Evolutionary conservation across 352 stramenopile genomes (phyloP), one percentile per base, ranked within the genome.

Genomic region (Elongisporangium senticosum): DNA sequence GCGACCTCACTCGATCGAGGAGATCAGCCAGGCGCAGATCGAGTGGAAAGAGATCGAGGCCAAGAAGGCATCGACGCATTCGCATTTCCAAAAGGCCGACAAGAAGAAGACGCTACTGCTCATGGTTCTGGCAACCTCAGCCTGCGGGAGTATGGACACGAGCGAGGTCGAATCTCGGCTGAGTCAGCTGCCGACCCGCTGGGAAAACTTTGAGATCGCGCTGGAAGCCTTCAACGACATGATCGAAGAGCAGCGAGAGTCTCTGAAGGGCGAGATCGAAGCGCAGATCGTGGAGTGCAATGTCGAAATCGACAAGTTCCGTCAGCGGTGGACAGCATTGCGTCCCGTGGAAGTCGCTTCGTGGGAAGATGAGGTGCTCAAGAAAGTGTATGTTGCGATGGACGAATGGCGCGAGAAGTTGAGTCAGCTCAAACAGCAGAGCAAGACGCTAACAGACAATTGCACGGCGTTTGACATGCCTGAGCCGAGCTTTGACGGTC

Each of bases 221-320:
- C 74, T 98, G 0, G 94, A 98, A 58, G 95, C 93, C 26, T 98
- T 98, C 62, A 96, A 97, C 55, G 91, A 97, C 53, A 97, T 98
- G 86, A 94, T 98, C 50, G 87, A 97, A 39, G 90, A 98, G 53
- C 90, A 98, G 52, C 90, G 96, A 1, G 87, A 97, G 58, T 91
- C 75, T 49, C 69, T 98, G 2, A 98, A 97, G 58, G 79, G 73
- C 21, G 82, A 96, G 53, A 77, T 98, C 22, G 87, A 97, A 56
- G 64, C 79, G 5, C 78, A 97, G 23, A 84, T 97, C 19, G 79
- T 96, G 2, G 83, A 96, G 17, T 94, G 89, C 51, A 94, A 96
- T 65, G 59, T 91, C 33, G 77, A 89, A 20, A 90, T 98, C 37
- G 86, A 95, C 54, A 95, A 96, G 60, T 97, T 98, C 57, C 74